A percentile compares a stretch with the other conserved stretches of the same genome.
phyloP scores from a whole-genome alignment of 495 filamentous ascomycete species.

The Penicilliopsis zonata region DNA sequence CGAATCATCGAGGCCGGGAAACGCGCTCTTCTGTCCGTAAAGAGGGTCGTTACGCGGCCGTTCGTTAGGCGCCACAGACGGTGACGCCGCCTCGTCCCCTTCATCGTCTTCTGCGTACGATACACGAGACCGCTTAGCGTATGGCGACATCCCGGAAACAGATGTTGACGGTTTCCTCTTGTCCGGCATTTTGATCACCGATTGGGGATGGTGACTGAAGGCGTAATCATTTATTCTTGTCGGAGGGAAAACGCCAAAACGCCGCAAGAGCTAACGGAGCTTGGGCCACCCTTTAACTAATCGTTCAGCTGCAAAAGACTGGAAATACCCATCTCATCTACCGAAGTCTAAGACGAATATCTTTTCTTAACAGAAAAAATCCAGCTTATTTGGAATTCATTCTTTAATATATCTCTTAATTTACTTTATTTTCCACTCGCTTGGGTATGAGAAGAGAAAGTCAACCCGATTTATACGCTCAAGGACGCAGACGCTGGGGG shows the following conservation, averaged over 20 bases:
- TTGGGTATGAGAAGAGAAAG: no score
- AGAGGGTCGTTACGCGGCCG: constrained; percentile 45
- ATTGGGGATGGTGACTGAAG: not conserved
- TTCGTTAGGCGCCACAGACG: constrained; percentile 15
- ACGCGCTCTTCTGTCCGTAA: constrained; percentile 66
- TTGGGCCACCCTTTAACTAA: constrained; percentile 1
- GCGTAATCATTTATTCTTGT: no score
- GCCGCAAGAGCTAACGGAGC: constrained; percentile 1
- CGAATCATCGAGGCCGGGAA: constrained; percentile 56
- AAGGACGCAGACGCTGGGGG: constrained; percentile 70
- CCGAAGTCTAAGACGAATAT: no score
- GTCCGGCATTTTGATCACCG: constrained; percentile 16
- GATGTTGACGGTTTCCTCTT: constrained; percentile 21
- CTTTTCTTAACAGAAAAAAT: no score
- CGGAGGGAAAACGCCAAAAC: not conserved
- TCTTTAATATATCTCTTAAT: no score
- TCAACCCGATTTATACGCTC: no score
- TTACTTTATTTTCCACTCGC: no score
- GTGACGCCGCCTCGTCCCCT: constrained; percentile 6
- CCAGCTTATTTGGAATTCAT: no score
- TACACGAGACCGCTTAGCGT: constrained; percentile 18
- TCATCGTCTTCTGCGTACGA: constrained; percentile 17
- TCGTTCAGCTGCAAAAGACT: no score
- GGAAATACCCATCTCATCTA: no score
- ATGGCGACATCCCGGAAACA: constrained; percentile 7